phyloP scores from a whole-genome alignment of 1,284 basidiomycete genomes.

The Vanrija humicola region DNA sequence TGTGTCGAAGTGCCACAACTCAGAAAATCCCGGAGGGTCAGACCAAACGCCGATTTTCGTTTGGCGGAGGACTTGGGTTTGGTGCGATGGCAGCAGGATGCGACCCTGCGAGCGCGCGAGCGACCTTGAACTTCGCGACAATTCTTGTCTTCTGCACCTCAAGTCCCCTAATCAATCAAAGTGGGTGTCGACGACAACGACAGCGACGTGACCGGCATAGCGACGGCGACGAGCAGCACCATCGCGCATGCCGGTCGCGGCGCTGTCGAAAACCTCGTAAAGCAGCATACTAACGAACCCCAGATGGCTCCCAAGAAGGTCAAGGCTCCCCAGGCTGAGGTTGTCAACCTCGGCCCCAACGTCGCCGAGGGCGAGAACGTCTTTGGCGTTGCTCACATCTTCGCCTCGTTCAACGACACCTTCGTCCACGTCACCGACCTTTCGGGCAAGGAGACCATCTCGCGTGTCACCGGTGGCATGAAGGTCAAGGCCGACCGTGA shows the following conservation, averaged over 20 bases:
- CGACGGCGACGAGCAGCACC: not conserved
- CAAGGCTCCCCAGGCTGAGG: conserved; percentile 64
- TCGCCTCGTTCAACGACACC: conserved; percentile 98
- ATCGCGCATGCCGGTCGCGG: no score
- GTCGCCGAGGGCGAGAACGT: conserved; percentile 92
- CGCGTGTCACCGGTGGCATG: conserved; percentile 99
- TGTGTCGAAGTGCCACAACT: no score
- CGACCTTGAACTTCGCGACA: no score
- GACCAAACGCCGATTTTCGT: not conserved
- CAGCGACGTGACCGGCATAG: not conserved
- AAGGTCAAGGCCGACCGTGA: conserved; percentile 99
- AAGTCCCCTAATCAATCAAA: not conserved
- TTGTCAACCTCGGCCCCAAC: conserved; percentile 86
- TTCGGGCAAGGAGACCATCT: conserved; percentile 97
- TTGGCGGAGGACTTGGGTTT: no score
- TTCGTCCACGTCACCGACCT: conserved; percentile 99
- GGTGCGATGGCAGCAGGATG: not conserved
- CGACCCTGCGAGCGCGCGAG: no score
- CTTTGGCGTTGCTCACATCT: conserved; percentile 95
- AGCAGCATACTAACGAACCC: not conserved
- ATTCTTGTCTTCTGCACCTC: not conserved
- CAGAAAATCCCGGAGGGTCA: no score
- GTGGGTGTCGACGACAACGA: not conserved
- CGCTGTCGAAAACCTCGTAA: not conserved
- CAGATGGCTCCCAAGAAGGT: conserved; percentile 48